Percentiles rank a stretch among this genome's conserved stretches.
Evolutionary conservation across 2,329 filamentous ascomycete species (phyloP).

Genomic region (Aotearoamyces nothofagi): DNA sequence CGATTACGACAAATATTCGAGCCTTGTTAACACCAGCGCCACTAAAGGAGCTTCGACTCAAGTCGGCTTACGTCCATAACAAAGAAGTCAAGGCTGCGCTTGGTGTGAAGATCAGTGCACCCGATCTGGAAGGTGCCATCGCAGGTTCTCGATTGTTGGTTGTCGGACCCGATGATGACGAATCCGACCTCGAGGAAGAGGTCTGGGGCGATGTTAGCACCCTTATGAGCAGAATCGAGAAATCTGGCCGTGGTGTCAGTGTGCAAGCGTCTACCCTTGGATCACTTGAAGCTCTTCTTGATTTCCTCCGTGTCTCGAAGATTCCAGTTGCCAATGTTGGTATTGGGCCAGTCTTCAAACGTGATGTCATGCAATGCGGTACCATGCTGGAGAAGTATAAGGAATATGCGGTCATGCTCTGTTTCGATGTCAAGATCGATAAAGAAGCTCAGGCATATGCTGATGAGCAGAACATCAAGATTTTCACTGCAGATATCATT

Average conservation of each 20-base stretch:
- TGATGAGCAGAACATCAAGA: constrained; percentile 87
- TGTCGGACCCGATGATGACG: constrained; percentile 87
- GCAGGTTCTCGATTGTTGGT: constrained; percentile 90
- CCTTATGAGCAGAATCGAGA: constrained; percentile 81
- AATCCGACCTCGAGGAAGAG: constrained; percentile 92
- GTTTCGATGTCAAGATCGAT: constrained; percentile 98
- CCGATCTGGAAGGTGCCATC: constrained; percentile 89
- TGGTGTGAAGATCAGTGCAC: constrained; percentile 97
- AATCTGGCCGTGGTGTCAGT: constrained; percentile 83
- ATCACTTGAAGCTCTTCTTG: constrained; percentile 86
- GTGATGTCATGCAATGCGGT: constrained; percentile 89
- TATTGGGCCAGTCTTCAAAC: constrained; percentile 95
- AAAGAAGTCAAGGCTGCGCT: constrained; percentile 97
- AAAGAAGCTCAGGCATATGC: constrained; percentile 88
- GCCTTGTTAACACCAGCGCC: constrained; percentile 86
- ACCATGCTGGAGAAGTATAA: constrained; percentile 93
- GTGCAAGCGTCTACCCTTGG: constrained; percentile 96
- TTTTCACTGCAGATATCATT: constrained; percentile 98
- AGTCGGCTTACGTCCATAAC: constrained; percentile 95
- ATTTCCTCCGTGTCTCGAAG: constrained; percentile 92
- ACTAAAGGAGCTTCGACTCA: constrained; percentile 86
- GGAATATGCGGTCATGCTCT: constrained; percentile 97
- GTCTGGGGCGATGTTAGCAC: constrained; percentile 90
- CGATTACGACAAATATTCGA: constrained; percentile 89
- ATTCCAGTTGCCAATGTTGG: constrained; percentile 96